Evolutionary conservation across 2,329 filamentous ascomycete genomes (phyloP).

Genomic region (Penicillium hesseltinei): DNA sequence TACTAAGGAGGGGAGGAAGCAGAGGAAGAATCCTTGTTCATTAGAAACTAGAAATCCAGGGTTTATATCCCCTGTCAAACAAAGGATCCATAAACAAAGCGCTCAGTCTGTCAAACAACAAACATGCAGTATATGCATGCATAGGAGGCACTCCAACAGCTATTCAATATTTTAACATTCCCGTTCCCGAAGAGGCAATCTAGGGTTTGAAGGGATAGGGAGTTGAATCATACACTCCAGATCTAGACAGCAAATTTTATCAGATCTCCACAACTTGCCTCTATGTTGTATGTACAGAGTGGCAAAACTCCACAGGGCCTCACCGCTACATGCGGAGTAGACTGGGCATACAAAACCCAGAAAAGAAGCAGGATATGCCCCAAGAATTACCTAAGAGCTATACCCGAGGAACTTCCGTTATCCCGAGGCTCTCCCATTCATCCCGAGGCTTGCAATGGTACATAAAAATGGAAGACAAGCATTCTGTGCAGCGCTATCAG

Average conservation of each 20-base stretch:
- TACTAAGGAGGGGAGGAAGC: too few species aligned
- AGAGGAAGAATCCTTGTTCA: too few species aligned
- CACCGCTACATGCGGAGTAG: conserved; percentile 24
- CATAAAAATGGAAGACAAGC: background rate
- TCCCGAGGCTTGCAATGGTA: background rate
- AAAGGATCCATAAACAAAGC: too few species aligned
- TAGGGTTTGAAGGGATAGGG: background rate
- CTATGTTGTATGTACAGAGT: background rate
- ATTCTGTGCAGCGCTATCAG: background rate
- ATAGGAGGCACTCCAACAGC: too few species aligned
- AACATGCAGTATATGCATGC: too few species aligned
- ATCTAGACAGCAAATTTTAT: background rate
- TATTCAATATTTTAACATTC: background rate
- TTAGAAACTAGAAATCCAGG: too few species aligned
- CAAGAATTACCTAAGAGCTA: background rate
- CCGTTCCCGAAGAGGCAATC: background rate
- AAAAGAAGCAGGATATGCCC: conserved; percentile 6
- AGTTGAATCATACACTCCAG: background rate
- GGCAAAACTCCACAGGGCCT: conserved; percentile 4
- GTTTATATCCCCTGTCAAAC: too few species aligned
- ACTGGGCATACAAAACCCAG: conserved; percentile 10
- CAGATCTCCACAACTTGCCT: background rate
- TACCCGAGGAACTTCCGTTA: conserved; percentile 4
- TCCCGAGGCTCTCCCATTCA: background rate
- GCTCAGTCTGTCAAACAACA: too few species aligned